Conservation (phyloP, 306 rosid genomes). For the Ziziphus jujuba region DNA sequence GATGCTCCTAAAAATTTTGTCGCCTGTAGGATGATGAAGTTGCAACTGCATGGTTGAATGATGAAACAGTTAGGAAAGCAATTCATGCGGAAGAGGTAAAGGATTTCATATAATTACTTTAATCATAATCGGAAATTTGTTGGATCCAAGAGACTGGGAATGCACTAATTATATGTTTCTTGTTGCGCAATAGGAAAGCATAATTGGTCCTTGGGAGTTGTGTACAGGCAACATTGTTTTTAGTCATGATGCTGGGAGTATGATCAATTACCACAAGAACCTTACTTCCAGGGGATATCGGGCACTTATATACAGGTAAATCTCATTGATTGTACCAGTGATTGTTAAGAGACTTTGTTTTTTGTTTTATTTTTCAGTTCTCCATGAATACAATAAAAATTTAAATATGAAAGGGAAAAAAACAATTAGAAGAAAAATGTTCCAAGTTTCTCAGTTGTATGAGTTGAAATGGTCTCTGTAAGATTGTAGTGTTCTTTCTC, state of each 20-base stretch:
- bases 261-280: slow-evolving; percentile 82
- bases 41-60: slow-evolving; percentile 79
- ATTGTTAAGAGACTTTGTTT: not conserved
- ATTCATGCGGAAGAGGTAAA: slow-evolving; percentile 67
- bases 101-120: slow-evolving; percentile 4
- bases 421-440: not conserved
- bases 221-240: slow-evolving; percentile 45
- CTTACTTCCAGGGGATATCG: slow-evolving; percentile 75
- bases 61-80: slow-evolving; percentile 67
- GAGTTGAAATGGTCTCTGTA: not conserved
- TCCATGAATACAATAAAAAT: not conserved
- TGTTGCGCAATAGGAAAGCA: slow-evolving; percentile 41
- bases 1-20: not conserved
- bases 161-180: slow-evolving; percentile 15
- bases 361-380: not conserved
- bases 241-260: slow-evolving; percentile 79
- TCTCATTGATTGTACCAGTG: not conserved
- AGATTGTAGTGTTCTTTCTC: not conserved
- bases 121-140: not conserved
- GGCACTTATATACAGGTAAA: slow-evolving; percentile 85
- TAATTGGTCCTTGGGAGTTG: slow-evolving; percentile 58
- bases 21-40: slow-evolving; percentile 57
- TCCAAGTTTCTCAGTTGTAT: not conserved
- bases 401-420: not conserved
- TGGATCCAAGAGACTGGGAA: not conserved